Base-by-base conservation (phyloP, 352 stramenopile species). In the Pythium plurisporium region DNA sequence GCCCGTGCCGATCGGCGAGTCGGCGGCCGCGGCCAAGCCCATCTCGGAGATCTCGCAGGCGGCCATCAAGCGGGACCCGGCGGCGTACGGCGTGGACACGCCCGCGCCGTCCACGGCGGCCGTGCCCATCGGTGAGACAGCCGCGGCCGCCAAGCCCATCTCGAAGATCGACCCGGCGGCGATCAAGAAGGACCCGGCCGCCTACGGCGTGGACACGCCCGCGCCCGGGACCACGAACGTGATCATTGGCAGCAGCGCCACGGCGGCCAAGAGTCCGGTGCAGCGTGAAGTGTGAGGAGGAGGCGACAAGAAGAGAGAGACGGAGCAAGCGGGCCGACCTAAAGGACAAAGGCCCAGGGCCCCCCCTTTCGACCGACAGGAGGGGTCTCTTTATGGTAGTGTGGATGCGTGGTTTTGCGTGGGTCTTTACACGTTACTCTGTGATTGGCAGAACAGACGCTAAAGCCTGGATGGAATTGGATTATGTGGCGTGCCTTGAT, bases 51-150 rank as follows among this genome's bases (percentile, higher is more conserved):
- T 65, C 34, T 30, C 42, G 3, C 11, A 33, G 3, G 29, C 48
- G 11, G 58, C 58, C 26, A 65, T 59, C 41, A 48, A 65, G 49
- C 38, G 31, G 19, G 58, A 65, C 19, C 58, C 58, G 4, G 36
- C 29, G 11, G 51, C 38, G 23, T 65, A 59, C 42, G 56, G 56
- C 2, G 30, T 64, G 8, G 30, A 38, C 0, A 56, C 20, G 45
- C 40, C 42, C 5, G 27, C 54, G 5, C n/a, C 25, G 11, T 47
- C 31, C 2, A 22, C 53, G 10, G 31, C 14, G 27, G 29, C 44
- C 5, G 22, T 31, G 9, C 46, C 46, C 9, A 55, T 55, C 4
- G 30, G 47, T 22, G 47, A 52, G 27, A 38, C 44, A 4, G 44
- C 44, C 6, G 44, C 44, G 8, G 44, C 44, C 8, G 44, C 44